Conservation (phyloP, 305 asterid genomes). For the Nicotiana rustica region DNA sequence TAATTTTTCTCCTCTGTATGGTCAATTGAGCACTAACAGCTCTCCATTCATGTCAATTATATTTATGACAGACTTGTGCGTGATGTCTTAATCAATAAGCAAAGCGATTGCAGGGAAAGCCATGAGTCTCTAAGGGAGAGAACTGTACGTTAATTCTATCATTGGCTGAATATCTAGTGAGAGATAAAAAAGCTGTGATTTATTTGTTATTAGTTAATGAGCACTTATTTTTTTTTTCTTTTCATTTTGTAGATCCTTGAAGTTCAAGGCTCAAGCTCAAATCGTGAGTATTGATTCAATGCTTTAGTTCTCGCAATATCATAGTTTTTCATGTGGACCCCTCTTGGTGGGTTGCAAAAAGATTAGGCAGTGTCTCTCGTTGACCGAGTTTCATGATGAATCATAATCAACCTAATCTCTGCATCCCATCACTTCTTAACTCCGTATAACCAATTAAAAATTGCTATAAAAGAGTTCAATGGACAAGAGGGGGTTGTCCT, state of each 20-base stretch:
- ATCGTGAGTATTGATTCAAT: slow-evolving; percentile 57
- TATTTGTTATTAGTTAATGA: slow-evolving; percentile 13
- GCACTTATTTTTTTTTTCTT: slow-evolving; percentile 22
- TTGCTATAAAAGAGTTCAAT: background rate
- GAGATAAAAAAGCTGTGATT: slow-evolving; percentile 9
- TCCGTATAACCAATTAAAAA: slow-evolving; percentile 1
- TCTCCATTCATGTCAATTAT: slow-evolving; percentile 1
- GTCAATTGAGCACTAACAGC: slow-evolving; percentile 26
- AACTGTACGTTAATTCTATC: slow-evolving; percentile 41
- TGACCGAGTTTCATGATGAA: slow-evolving; percentile 4
- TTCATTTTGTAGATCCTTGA: slow-evolving; percentile 57
- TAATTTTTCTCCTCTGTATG: slow-evolving; percentile 24
- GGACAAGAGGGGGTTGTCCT: slow-evolving; percentile 9
- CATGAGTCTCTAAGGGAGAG: slow-evolving; percentile 30
- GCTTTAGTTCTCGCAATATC: slow-evolving; percentile 36
- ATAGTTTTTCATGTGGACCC: slow-evolving; percentile 24
- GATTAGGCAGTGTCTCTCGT: slow-evolving; percentile 25
- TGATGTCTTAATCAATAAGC: slow-evolving; percentile 35
- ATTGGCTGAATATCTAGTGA: slow-evolving; percentile 1
- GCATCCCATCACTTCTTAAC: background rate
- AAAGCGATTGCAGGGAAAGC: slow-evolving; percentile 31
- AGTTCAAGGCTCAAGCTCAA: slow-evolving; percentile 53
- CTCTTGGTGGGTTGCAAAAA: slow-evolving; percentile 29
- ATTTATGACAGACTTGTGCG: slow-evolving; percentile 42
- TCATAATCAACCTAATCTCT: slow-evolving; percentile 1